Evolutionary conservation across 2,329 filamentous ascomycete species (phyloP).

Genomic region (Verticillium alfalfae): DNA sequence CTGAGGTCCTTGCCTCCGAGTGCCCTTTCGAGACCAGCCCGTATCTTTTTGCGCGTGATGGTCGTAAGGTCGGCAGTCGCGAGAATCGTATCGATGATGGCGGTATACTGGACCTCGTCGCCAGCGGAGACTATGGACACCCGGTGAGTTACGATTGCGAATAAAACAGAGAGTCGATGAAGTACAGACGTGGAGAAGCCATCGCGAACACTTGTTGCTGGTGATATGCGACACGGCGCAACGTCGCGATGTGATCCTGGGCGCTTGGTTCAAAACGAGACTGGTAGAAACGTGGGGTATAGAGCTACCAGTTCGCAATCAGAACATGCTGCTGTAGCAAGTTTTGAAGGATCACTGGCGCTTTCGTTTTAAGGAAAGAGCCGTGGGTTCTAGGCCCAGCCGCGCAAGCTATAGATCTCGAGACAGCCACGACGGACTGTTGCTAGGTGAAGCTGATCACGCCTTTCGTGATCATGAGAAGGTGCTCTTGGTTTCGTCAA

Average conservation of each 20-base stretch:
- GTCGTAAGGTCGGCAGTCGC: constrained; percentile 53
- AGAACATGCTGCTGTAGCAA: not conserved
- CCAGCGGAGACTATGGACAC: constrained; percentile 37
- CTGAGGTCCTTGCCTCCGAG: constrained; percentile 53
- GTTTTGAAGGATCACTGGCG: not conserved
- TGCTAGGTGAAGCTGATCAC: too few species aligned
- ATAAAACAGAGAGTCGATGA: too few species aligned
- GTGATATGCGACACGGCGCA: not conserved
- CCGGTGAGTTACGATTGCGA: not conserved
- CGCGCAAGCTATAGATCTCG: too few species aligned
- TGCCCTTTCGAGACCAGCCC: constrained; percentile 47
- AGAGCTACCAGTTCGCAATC: not conserved
- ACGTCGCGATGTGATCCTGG: not conserved
- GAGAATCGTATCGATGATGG: constrained; percentile 56
- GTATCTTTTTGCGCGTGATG: constrained; percentile 59
- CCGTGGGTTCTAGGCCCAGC: not conserved
- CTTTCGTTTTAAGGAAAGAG: too few species aligned
- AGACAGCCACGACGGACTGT: too few species aligned
- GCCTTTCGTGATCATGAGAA: too few species aligned
- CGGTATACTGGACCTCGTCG: constrained; percentile 47
- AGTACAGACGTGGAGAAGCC: constrained; percentile 8
- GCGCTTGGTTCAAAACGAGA: not conserved
- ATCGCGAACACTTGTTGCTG: constrained; percentile 1
- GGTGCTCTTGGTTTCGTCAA: too few species aligned
- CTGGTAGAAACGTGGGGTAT: not conserved